Conservation (phyloP, 345 rosid genomes). For the Toxicodendron radicans region DNA sequence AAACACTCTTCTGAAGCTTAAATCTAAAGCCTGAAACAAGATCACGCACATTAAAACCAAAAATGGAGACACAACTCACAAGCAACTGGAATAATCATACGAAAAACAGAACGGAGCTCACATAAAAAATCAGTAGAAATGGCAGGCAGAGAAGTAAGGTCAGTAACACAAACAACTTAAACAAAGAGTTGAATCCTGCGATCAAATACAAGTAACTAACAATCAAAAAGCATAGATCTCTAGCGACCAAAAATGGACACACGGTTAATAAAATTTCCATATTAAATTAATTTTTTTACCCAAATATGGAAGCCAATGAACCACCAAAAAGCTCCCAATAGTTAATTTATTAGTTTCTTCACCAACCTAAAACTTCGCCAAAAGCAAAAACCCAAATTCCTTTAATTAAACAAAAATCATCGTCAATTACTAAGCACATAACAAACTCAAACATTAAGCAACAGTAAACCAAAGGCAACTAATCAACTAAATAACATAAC, state of each 20-base stretch:
- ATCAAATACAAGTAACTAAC: neutral
- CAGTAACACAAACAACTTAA: neutral
- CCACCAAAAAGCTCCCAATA: neutral
- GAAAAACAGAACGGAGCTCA: neutral
- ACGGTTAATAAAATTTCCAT: neutral
- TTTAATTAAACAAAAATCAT: neutral
- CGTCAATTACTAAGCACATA: constrained; percentile 16
- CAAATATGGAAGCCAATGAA: constrained; percentile 21
- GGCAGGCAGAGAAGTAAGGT: neutral
- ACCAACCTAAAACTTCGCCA: neutral
- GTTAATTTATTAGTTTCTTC: neutral
- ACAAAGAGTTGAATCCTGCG: neutral
- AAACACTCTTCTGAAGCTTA: constrained; percentile 16
- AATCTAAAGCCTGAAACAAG: constrained; percentile 15
- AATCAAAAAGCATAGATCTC: neutral
- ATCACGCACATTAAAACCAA: constrained; percentile 7
- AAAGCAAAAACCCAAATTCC: neutral
- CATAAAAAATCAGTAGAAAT: neutral
- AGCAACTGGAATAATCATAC: neutral
- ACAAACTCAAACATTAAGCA: neutral
- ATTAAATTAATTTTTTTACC: constrained; percentile 6
- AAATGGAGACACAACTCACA: constrained; percentile 10
- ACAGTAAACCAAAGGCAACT: neutral
- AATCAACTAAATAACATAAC: constrained; percentile 3
- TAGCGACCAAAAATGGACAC: constrained; percentile 3